These are phyloP conservation scores for Euphorbia tirucalli DNA, from an alignment of 345 rosid species.

Conservation along the genomic window DNA sequence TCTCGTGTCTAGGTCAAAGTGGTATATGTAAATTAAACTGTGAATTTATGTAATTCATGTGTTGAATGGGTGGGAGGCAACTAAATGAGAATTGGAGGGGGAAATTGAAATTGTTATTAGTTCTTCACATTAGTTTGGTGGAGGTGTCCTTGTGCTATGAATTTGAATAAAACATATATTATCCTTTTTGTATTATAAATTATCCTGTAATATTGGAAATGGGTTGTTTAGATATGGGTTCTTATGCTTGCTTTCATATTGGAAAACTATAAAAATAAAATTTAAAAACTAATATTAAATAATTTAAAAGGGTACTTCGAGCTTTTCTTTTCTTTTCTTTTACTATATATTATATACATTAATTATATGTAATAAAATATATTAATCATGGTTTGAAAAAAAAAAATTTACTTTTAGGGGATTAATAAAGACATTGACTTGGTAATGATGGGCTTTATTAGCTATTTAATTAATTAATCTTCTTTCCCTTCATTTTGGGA, in stretches of 20 bases:
- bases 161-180: conserved; percentile 22
- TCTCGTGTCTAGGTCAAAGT: too few relatives aligned
- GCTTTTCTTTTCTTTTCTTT: not conserved
- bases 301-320: not conserved
- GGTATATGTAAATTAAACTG: too few relatives aligned
- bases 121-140: not conserved
- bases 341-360: not conserved
- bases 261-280: conserved; percentile 27
- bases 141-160: conserved; percentile 29
- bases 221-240: conserved; percentile 28
- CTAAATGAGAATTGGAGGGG: not conserved
- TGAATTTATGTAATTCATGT: not conserved
- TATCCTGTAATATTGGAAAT: conserved; percentile 36
- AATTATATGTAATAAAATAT: too few relatives aligned
- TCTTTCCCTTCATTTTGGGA: conserved; percentile 2
- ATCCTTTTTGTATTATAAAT: conserved; percentile 25
- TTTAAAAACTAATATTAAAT: not conserved
- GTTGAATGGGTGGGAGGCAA: not conserved
- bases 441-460: not conserved
- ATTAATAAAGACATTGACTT: conserved; percentile 21
- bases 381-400: conserved; percentile 5
- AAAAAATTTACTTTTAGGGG: not conserved
- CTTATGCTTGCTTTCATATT: conserved; percentile 19
- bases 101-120: not conserved
- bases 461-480: not conserved